Percentiles rank a stretch among this genome's conserved stretches.
Conservation (phyloP, 139 green algal species). For the Marvania coccoides region DNA sequence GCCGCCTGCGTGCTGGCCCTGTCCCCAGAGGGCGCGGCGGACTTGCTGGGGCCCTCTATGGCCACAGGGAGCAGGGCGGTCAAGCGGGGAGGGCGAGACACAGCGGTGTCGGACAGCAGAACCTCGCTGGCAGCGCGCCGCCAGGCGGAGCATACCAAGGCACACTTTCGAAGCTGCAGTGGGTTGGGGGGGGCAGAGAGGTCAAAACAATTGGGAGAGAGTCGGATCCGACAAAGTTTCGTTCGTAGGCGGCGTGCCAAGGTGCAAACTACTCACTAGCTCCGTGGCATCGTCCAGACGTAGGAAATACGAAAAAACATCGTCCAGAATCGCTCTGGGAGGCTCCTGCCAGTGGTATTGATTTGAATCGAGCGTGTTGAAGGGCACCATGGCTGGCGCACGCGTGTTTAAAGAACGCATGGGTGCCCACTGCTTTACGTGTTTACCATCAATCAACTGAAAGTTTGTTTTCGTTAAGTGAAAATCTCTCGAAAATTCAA, state of each 20-base stretch:
- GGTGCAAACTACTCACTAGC: slow-evolving; percentile 1
- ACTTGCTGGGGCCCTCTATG: background rate
- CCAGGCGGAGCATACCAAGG: slow-evolving; percentile 14
- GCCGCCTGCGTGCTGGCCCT: background rate
- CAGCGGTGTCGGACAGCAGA: slow-evolving; percentile 17
- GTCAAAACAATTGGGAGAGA: background rate
- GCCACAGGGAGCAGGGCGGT: background rate
- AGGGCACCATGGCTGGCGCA: too few species aligned
- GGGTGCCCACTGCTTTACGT: too few species aligned
- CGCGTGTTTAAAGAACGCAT: too few species aligned
- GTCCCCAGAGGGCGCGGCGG: background rate
- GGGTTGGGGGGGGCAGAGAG: too few species aligned
- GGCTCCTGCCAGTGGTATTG: slow-evolving; percentile 1
- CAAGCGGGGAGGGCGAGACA: slow-evolving; percentile 1
- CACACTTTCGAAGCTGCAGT: slow-evolving; percentile 8
- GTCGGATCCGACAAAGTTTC: background rate
- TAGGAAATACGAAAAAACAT: background rate
- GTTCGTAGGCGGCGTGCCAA: background rate
- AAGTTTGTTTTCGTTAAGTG: too few species aligned
- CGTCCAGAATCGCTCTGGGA: background rate
- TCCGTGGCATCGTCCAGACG: background rate
- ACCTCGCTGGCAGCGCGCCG: slow-evolving; percentile 2
- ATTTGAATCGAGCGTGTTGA: too few species aligned
- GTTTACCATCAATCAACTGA: too few species aligned
- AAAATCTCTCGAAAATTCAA: too few species aligned